A percentile compares a stretch with the other conserved stretches of the same genome.
These are phyloP conservation scores for Neurospora discreta DNA, from an alignment of 495 filamentous ascomycete species.

Conservation along the genomic window DNA sequence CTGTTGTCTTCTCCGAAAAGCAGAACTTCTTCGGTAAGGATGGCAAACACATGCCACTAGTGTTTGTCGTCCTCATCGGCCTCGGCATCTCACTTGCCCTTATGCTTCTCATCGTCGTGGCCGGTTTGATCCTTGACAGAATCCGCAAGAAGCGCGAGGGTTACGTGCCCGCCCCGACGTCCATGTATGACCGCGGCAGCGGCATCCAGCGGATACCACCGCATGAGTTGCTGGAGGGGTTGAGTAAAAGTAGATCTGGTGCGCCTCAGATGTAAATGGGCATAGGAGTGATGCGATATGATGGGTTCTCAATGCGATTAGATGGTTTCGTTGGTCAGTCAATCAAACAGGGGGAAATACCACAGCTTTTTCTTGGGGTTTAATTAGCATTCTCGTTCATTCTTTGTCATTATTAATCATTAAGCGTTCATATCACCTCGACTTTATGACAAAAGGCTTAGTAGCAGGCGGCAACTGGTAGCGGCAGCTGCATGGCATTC, in stretches of 20 bases:
- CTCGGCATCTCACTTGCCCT: conserved; percentile 80
- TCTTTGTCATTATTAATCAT: neutral
- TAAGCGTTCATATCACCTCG: neutral
- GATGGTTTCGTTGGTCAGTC: neutral
- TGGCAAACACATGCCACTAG: conserved; percentile 51
- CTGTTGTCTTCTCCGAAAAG: conserved; percentile 66
- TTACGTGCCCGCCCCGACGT: conserved; percentile 70
- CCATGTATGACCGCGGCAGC: conserved; percentile 58
- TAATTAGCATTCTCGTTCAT: neutral
- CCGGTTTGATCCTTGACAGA: conserved; percentile 73
- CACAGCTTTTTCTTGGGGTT: neutral
- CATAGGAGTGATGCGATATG: neutral
- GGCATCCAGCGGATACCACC: conserved; percentile 76
- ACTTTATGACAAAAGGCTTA: neutral
- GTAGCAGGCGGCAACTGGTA: neutral
- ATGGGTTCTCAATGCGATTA: neutral
- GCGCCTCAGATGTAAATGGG: conserved; percentile 29
- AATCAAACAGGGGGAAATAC: neutral
- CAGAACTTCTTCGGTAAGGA: conserved; percentile 48
- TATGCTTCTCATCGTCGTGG: conserved; percentile 78
- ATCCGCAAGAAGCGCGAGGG: conserved; percentile 77
- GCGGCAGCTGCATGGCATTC: neutral
- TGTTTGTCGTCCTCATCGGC: conserved; percentile 84
- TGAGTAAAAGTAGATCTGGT: conserved; percentile 28
- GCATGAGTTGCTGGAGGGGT: conserved; percentile 56